These are phyloP conservation scores for Cymodocea nodosa DNA, from an alignment of 116 monocot genomes.

Conservation along the genomic window DNA sequence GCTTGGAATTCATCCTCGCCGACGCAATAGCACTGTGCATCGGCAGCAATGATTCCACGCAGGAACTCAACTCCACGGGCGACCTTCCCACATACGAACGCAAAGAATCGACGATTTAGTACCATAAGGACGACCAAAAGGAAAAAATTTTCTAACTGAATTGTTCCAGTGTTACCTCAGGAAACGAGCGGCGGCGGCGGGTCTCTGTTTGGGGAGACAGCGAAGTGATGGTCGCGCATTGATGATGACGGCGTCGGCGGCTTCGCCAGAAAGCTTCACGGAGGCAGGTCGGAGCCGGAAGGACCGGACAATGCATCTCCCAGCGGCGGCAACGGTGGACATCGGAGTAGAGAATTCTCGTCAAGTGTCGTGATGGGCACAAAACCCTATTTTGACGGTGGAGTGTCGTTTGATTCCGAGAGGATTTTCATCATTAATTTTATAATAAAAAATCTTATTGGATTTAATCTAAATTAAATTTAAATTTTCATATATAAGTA, in stretches of 20 bases:
- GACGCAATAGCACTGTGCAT: conserved; percentile 49
- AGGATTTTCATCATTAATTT: too few relatives aligned
- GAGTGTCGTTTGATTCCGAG: too few relatives aligned
- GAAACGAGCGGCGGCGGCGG: background rate
- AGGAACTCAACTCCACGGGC: conserved; percentile 43
- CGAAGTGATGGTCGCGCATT: conserved; percentile 9
- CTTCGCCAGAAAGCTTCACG: conserved; percentile 5
- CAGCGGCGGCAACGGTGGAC: conserved; percentile 20
- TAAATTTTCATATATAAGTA: too few relatives aligned
- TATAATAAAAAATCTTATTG: too few relatives aligned
- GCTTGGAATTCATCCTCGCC: conserved; percentile 58
- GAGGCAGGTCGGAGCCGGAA: conserved; percentile 13
- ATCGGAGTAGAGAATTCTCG: background rate
- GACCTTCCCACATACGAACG: conserved; percentile 11
- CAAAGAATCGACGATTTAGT: background rate
- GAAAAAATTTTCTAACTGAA: background rate
- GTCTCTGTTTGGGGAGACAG: conserved; percentile 11
- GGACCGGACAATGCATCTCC: conserved; percentile 24
- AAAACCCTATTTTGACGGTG: too few relatives aligned
- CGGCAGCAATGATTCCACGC: conserved; percentile 52
- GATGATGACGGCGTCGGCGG: background rate
- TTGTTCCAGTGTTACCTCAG: conserved; percentile 2
- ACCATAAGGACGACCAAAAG: background rate
- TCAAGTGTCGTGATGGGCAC: too few relatives aligned
- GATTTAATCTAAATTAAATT: too few relatives aligned